Evolutionary conservation across 345 rosid species (phyloP), one percentile per base, ranked within the genome.

Genomic region (Murraya koenigii): DNA sequence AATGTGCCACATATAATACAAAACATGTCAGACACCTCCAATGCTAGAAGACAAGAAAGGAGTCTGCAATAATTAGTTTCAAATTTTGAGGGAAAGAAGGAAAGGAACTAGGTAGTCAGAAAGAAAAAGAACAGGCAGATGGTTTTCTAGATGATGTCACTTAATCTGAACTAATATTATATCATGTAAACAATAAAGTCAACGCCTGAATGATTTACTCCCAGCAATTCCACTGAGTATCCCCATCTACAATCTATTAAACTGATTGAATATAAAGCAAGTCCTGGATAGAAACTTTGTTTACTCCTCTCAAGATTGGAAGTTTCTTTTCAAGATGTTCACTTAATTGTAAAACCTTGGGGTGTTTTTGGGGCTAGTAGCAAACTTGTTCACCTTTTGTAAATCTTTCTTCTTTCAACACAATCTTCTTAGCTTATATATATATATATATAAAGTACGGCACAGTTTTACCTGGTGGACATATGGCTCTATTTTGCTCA

Each of bases 401-500:
- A 44, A 44, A 44, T 44, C 17, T 44, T 11, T 44, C 49, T 44
- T 44, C 49, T 44, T 44, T 11, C 17, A 44, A 3, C 13, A 44
- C 15, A 44, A 3, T 11, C 17, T 44, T 44, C 49, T 44, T 44
- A 44, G 49, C 49, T 44, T 44, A 41, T 10, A 11, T 11, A 41
- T 11, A 2, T 39, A 39, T 39, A 9, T 41, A 41, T 20, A 19
- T 62, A 74, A 59, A 44, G 23, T 14, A 61, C 56, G 19, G 30
- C 44, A 69, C 33, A 39, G 67, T 54, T 66, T 74, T 85, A 94
- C 98, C 95, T 92, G 93, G 80, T 92, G 92, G 81, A 94, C 88
- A 75, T 81, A 94, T 79, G 98, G 97, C 84, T 91, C 97, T 82
- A 91, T 75, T 70, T 92, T 94, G 83, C 89, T 88, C 73, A 94